These are phyloP conservation scores for Sisymbrium altissimum DNA, from an alignment of 345 rosid species.

Conservation along the genomic window DNA sequence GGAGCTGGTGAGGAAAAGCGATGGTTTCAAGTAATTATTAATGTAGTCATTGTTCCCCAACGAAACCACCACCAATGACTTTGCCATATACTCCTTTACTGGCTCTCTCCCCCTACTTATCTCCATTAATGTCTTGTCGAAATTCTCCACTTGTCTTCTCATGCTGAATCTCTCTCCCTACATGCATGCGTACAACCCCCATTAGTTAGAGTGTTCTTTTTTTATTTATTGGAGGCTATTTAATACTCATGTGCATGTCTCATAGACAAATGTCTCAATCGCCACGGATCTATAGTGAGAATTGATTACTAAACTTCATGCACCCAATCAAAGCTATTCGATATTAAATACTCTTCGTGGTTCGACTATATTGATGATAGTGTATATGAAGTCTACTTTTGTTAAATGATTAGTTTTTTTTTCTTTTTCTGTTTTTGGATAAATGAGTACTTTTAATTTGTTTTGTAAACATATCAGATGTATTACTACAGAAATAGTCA, in stretches of 20 bases:
- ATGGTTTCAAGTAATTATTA: slow-evolving; percentile 68
- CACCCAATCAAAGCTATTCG: slow-evolving; percentile 12
- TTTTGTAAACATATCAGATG: background rate
- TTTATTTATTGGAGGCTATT: background rate
- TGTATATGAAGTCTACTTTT: background rate
- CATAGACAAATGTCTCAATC: background rate
- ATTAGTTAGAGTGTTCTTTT: background rate
- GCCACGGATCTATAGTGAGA: background rate
- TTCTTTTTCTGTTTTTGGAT: too few species aligned
- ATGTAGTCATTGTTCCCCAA: slow-evolving; percentile 83
- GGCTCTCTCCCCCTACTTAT: slow-evolving; percentile 30
- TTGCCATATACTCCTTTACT: slow-evolving; percentile 31
- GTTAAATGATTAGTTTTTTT: too few species aligned
- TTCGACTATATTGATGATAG: background rate
- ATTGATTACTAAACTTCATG: background rate
- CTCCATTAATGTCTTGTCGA: slow-evolving; percentile 51
- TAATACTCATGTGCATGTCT: slow-evolving; percentile 7
- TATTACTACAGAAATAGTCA: background rate
- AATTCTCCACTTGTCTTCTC: slow-evolving; percentile 56
- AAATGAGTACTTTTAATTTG: too few species aligned
- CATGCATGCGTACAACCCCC: slow-evolving; percentile 14
- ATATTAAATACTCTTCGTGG: background rate
- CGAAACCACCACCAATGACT: slow-evolving; percentile 59
- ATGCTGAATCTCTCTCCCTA: slow-evolving; percentile 73
- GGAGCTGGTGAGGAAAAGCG: slow-evolving; percentile 45